Evolutionary conservation across 805 yeast species (phyloP).

Genomic region (Sporopachydermia quercuum): DNA sequence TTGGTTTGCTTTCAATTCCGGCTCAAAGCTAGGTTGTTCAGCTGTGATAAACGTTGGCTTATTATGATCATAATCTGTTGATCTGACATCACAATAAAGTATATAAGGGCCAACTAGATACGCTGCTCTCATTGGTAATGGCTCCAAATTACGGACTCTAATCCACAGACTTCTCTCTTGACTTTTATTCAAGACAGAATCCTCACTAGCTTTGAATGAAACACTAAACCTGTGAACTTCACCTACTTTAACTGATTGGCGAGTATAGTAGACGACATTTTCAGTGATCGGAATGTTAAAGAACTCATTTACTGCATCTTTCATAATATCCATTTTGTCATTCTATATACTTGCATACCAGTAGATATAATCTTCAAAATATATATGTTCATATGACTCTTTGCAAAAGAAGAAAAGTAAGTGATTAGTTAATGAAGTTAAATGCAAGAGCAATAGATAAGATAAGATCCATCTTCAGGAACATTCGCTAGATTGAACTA

Average conservation of each 20-base stretch:
- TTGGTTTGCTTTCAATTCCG: constrained; percentile 59
- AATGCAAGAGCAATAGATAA: no score
- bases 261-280: neutral
- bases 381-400: no score
- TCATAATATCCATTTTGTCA: neutral
- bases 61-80: constrained; percentile 37
- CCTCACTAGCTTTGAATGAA: neutral
- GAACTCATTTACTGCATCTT: neutral
- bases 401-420: no score
- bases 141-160: neutral
- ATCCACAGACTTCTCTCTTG: neutral
- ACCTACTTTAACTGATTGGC: neutral
- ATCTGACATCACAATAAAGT: constrained; percentile 55
- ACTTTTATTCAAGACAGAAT: neutral
- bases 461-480: no score
- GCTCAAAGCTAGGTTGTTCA: constrained; percentile 64
- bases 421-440: no score
- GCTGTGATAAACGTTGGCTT: constrained; percentile 46
- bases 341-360: no score
- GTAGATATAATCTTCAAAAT: no score
- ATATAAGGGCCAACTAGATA: constrained; percentile 63
- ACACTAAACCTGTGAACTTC: neutral
- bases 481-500: no score
- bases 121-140: constrained; percentile 38
- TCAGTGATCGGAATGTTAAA: neutral